These are phyloP conservation scores for Candida glaebosa DNA, from an alignment of 805 yeast species.

Conservation along the genomic window DNA sequence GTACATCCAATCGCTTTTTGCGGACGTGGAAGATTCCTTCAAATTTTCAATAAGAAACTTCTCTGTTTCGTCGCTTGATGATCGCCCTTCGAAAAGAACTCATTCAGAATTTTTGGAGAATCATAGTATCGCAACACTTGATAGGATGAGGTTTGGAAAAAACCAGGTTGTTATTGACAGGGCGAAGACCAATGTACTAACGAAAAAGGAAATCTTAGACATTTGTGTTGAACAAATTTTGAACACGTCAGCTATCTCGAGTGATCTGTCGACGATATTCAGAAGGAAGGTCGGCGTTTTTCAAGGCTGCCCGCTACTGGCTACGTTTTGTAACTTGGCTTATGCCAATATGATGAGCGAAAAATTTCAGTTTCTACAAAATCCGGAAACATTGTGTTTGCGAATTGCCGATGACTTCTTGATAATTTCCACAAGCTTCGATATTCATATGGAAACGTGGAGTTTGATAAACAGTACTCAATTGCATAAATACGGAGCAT, in stretches of 20 bases:
- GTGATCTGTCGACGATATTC: constrained; percentile 23
- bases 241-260: constrained; percentile 40
- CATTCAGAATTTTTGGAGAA: neutral
- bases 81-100: constrained; percentile 1
- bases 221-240: constrained; percentile 51
- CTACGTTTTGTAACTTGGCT: constrained; percentile 68
- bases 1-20: constrained; percentile 29
- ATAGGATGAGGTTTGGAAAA: constrained; percentile 4
- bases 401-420: constrained; percentile 86
- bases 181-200: constrained; percentile 31
- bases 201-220: constrained; percentile 41
- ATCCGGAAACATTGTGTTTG: constrained; percentile 30
- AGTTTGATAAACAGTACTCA: constrained; percentile 15
- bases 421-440: constrained; percentile 49
- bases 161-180: constrained; percentile 12
- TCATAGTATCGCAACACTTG: constrained; percentile 8
- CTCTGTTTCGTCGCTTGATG: constrained; percentile 10
- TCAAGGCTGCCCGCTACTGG: constrained; percentile 81
- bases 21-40: constrained; percentile 14
- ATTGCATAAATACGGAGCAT: constrained; percentile 32
- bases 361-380: constrained; percentile 15
- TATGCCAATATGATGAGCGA: constrained; percentile 58
- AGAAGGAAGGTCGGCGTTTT: constrained; percentile 67
- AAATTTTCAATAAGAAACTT: constrained; percentile 19
- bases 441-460: constrained; percentile 17